Evolutionary conservation across 23 red algal genomes (phyloP).

Genomic region (Chondrus crispus): DNA sequence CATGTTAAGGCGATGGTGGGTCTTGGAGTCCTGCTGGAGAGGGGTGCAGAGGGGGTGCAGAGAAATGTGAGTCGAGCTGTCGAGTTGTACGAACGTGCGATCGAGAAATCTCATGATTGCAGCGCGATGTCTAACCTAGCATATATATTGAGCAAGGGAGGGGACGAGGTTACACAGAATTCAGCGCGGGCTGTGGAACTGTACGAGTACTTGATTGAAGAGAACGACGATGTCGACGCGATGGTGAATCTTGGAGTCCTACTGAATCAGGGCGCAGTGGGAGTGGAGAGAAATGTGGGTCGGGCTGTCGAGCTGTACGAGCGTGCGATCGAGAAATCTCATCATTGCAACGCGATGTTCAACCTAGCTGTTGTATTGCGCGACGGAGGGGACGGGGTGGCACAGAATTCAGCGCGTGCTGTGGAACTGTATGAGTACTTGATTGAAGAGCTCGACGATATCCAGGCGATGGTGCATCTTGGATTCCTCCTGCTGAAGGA

Average conservation of each 20-base stretch:
- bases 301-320: constrained; percentile 27
- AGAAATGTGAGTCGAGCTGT: background rate
- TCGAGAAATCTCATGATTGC: background rate
- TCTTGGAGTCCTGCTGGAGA: background rate
- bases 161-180: background rate
- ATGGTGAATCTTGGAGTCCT: constrained; percentile 12
- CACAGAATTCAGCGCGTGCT: background rate
- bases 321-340: constrained; percentile 22
- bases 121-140: background rate
- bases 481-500: constrained; percentile 27
- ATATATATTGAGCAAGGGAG: background rate
- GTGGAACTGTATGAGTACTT: constrained; percentile 22
- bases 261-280: background rate
- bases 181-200: background rate
- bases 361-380: constrained; percentile 7
- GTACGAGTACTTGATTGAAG: background rate
- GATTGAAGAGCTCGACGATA: background rate
- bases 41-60: background rate
- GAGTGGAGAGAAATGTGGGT: background rate
- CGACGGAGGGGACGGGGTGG: background rate
- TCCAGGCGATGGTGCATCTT: background rate
- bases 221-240: constrained; percentile 4
- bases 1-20: constrained; percentile 1
- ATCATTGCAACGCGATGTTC: constrained; percentile 10
- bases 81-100: constrained; percentile 27